Evolutionary conservation across 495 filamentous ascomycete species (phyloP), one percentile per base, ranked within the genome.

Genomic region (Polyplosphaeria fusca): DNA sequence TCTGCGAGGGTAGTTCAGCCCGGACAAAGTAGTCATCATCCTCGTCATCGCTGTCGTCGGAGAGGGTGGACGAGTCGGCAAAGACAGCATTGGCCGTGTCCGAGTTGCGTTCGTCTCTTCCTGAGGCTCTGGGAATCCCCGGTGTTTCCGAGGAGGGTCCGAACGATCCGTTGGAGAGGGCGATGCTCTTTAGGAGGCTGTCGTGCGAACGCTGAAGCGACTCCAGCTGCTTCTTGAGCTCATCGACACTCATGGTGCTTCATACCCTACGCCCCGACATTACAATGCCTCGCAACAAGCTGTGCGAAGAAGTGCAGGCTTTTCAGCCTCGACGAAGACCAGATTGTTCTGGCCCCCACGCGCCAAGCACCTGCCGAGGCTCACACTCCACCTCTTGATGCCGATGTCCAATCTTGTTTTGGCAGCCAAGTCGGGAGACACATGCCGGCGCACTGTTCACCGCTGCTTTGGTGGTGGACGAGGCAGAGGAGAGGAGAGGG

Each of bases 21-120:
- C 44, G 48, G 1, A 67, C 68, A 49, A 62, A 70, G 22, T 51
- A 61, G 16, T 48, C 20, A 26, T 67, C 66, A 25, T 70, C 68
- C 37, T 64, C 57, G 2, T 67, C 66, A 3, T 61, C 57, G 32
- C 48, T 54, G 19, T 63, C 60, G 24, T 59, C 60, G 1, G 60
- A 58, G 11, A 59, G 20, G 14, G 60, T 54, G 5, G 60, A 63
- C 13, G 60, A 24, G 23, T 57, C 53, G n/a, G 47, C 55, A 32
- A 52, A 59, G 16, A 43, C 46, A 7, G 41, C 38, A 37, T 23
- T 56, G 11, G 54, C 27, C 2, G 24, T 13, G 16, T 46, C 48
- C 2, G 18, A 1, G 14, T 44, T 16, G 7, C 39, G 39, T 4
- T 59, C 47, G 7, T 59, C 40, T 14, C 40, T 45, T 5, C 42